These are phyloP conservation scores for Chytriomyces sp. DNA, from an alignment of 192 early-diverging fungal species.

Conservation along the genomic window DNA sequence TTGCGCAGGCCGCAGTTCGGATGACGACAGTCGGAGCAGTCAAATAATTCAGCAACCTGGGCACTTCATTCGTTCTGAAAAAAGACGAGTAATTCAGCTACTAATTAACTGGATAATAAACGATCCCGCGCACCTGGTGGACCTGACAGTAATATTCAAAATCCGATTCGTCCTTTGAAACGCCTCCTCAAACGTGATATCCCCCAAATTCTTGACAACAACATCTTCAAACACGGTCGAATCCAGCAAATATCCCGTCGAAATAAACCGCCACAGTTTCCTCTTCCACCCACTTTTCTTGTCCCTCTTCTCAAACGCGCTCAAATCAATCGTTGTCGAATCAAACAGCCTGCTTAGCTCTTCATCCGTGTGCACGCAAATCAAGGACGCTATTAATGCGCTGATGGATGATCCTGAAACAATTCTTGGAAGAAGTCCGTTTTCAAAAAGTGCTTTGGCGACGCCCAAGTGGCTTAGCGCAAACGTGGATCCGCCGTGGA, in stretches of 20 bases:
- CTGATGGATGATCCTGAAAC: slow-evolving; percentile 79
- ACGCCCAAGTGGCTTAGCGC: slow-evolving; percentile 80
- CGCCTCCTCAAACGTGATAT: slow-evolving; percentile 68
- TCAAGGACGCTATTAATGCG: slow-evolving; percentile 74
- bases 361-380: slow-evolving; percentile 77
- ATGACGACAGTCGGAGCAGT: slow-evolving; percentile 83
- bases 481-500: slow-evolving; percentile 75
- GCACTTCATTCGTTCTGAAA: slow-evolving; percentile 68
- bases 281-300: slow-evolving; percentile 60
- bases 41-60: slow-evolving; percentile 76
- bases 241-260: slow-evolving; percentile 72
- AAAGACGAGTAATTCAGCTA: not conserved
- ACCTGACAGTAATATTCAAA: slow-evolving; percentile 80
- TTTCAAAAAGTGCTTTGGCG: slow-evolving; percentile 72
- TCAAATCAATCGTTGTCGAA: slow-evolving; percentile 67
- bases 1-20: slow-evolving; percentile 76
- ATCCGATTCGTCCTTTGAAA: slow-evolving; percentile 68
- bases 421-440: slow-evolving; percentile 70
- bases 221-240: slow-evolving; percentile 77
- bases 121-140: slow-evolving; percentile 44
- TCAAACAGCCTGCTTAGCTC: slow-evolving; percentile 66
- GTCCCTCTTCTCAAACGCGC: slow-evolving; percentile 67
- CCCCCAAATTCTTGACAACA: slow-evolving; percentile 74
- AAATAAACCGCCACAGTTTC: slow-evolving; percentile 64
- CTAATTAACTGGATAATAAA: not conserved